These are phyloP conservation scores for Malus orientalis DNA, from an alignment of 306 rosid genomes.

Conservation along the genomic window DNA sequence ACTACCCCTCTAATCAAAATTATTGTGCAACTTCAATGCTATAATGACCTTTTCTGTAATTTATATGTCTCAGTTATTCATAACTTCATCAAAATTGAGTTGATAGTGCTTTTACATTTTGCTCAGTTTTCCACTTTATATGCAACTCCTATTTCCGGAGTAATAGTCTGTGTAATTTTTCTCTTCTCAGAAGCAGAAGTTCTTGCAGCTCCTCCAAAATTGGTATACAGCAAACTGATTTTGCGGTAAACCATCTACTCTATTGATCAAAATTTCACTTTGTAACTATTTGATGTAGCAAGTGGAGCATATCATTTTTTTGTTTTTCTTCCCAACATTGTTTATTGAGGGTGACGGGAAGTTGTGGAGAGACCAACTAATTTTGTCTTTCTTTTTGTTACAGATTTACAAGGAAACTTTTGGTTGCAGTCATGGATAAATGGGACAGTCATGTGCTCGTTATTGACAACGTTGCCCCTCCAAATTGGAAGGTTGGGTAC, in stretches of 20 bases:
- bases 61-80: not conserved
- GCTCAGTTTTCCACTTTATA: slow-evolving; percentile 12
- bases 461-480: slow-evolving; percentile 68
- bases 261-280: not conserved
- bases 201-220: slow-evolving; percentile 88
- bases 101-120: not conserved
- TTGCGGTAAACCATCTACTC: slow-evolving; percentile 48
- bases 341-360: not conserved
- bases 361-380: not conserved
- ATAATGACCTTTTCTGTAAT: not conserved
- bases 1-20: not conserved
- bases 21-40: not conserved
- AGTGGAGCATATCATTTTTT: slow-evolving; percentile 15
- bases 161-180: slow-evolving; percentile 12
- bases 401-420: slow-evolving; percentile 77
- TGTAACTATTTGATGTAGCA: not conserved
- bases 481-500: slow-evolving; percentile 72
- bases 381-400: slow-evolving; percentile 11
- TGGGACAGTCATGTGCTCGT: slow-evolving; percentile 68
- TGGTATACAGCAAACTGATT: slow-evolving; percentile 81
- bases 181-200: slow-evolving; percentile 67
- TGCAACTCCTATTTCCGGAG: slow-evolving; percentile 1
- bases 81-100: not conserved
- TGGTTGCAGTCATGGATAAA: slow-evolving; percentile 71
- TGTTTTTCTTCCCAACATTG: not conserved